Evolutionary conservation across 331 rosid genomes (phyloP).

Genomic region (Phaseolus coccineus): DNA sequence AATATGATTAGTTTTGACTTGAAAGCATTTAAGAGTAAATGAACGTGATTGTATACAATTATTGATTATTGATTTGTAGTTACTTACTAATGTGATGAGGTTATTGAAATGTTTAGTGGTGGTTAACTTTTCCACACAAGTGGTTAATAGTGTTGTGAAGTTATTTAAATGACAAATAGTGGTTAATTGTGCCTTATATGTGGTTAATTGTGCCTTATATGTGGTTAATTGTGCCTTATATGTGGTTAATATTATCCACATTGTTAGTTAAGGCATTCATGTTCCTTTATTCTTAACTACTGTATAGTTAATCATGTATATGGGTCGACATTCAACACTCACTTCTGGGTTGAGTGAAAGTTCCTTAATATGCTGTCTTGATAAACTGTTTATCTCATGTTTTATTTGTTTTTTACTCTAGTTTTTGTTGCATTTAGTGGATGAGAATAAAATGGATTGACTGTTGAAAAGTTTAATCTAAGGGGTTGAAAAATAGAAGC

Average conservation of each 20-base stretch:
- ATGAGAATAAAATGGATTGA: not conserved
- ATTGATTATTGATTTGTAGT: not conserved
- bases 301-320: not conserved
- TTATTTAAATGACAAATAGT: not conserved
- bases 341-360: not conserved
- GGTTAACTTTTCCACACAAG: not conserved
- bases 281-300: not conserved
- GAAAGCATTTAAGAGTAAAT: not conserved
- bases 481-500: not conserved
- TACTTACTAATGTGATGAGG: not conserved
- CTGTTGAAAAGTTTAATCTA: not conserved
- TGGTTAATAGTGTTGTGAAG: not conserved
- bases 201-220: not conserved
- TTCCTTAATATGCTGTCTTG: not conserved
- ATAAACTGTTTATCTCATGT: slow-evolving; percentile 8
- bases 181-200: not conserved
- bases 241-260: not conserved
- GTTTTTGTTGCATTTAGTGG: slow-evolving; percentile 14
- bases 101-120: not conserved
- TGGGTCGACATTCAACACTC: not conserved
- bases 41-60: not conserved
- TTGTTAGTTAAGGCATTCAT: not conserved
- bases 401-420: not conserved
- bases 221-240: not conserved
- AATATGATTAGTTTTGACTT: not conserved